A percentile compares a stretch with the other conserved stretches of the same genome.
These are phyloP conservation scores for Morella rubra DNA, from an alignment of 306 rosid genomes.

Conservation along the genomic window DNA sequence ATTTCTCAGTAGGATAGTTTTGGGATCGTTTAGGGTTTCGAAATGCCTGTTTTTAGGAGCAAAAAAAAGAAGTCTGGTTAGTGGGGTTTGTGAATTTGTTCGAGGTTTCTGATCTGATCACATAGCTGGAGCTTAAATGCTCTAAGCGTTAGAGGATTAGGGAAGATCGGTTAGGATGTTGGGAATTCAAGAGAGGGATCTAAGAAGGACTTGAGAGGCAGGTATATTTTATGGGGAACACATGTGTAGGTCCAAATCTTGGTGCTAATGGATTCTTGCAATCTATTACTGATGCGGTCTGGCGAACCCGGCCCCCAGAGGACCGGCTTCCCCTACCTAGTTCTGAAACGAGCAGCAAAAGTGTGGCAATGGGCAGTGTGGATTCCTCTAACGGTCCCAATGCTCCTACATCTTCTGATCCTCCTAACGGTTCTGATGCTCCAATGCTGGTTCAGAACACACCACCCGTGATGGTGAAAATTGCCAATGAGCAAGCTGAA, in stretches of 20 bases:
- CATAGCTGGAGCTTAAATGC: conserved; percentile 12
- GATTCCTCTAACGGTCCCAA: conserved; percentile 27
- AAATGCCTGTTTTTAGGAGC: conserved; percentile 9
- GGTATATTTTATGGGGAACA: conserved; percentile 75
- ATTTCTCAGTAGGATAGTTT: background rate
- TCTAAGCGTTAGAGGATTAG: conserved; percentile 34
- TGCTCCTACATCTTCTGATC: conserved; percentile 1
- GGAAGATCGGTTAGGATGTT: conserved; percentile 31
- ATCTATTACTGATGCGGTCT: conserved; percentile 65
- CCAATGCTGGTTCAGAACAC: conserved; percentile 49
- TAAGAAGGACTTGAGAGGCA: conserved; percentile 30
- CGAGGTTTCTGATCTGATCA: conserved; percentile 33
- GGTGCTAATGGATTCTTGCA: conserved; percentile 65
- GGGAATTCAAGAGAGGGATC: conserved; percentile 26
- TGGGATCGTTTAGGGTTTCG: background rate
- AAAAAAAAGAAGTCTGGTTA: background rate
- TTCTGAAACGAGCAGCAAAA: conserved; percentile 30
- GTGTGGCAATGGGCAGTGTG: background rate
- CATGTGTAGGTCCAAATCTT: conserved; percentile 78
- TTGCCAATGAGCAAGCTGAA: conserved; percentile 29
- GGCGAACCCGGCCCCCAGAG: conserved; percentile 70
- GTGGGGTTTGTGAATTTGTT: conserved; percentile 22
- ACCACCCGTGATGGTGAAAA: conserved; percentile 67
- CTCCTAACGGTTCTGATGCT: conserved; percentile 3
- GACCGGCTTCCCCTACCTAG: conserved; percentile 55